Evolutionary conservation across 2,329 filamentous ascomycete genomes (phyloP).

Genomic region (Zymoseptoria ardabiliae): DNA sequence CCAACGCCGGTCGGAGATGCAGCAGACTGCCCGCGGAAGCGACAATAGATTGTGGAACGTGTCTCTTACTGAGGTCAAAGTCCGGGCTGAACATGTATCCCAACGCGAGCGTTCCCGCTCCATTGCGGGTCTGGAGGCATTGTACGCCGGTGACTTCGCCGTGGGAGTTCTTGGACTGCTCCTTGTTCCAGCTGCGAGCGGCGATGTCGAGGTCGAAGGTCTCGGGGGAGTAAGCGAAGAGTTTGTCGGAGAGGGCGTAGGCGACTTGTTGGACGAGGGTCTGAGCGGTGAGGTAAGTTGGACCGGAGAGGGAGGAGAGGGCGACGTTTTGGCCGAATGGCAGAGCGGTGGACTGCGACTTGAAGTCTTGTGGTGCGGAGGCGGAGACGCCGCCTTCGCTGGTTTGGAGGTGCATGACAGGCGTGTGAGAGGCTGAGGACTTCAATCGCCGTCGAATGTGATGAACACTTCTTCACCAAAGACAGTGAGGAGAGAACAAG

Average conservation of each 20-base stretch:
- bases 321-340: conserved; percentile 47
- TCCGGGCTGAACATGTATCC: conserved; percentile 98
- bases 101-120: conserved; percentile 82
- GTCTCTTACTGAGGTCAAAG: conserved; percentile 83
- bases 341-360: conserved; percentile 39
- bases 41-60: conserved; percentile 84
- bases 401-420: conserved; percentile 29
- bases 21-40: conserved; percentile 77
- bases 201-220: conserved; percentile 86
- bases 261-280: conserved; percentile 92
- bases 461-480: neutral
- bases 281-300: conserved; percentile 89
- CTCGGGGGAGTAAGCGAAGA: conserved; percentile 93
- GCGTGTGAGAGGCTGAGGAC: neutral
- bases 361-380: conserved; percentile 1
- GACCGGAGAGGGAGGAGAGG: conserved; percentile 62
- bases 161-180: conserved; percentile 69
- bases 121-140: conserved; percentile 76
- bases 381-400: conserved; percentile 23
- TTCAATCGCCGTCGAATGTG: neutral
- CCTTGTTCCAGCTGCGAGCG: conserved; percentile 65
- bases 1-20: conserved; percentile 73
- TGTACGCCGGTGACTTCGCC: conserved; percentile 72
- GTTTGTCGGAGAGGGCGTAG: conserved; percentile 90
- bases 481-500: neutral